Evolutionary conservation across 2,329 filamentous ascomycete species (phyloP).

Genomic region (Claviceps quebecensis): DNA sequence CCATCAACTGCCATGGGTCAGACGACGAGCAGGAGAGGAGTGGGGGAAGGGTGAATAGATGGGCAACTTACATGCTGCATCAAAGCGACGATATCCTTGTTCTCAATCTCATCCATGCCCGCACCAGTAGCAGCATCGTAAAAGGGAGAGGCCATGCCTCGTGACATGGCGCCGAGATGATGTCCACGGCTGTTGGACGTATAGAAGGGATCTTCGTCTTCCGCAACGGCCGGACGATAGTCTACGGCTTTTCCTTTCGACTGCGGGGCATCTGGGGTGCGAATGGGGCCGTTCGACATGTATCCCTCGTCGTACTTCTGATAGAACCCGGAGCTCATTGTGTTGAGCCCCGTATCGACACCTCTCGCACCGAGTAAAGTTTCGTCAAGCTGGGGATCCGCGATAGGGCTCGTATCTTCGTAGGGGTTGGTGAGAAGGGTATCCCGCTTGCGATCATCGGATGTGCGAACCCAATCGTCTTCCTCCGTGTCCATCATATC

Average conservation of each 20-base stretch:
- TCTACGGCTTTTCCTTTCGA: conserved; percentile 42
- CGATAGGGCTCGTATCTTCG: conserved; percentile 49
- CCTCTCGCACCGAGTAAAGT: conserved; percentile 30
- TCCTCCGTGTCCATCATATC: conserved; percentile 39
- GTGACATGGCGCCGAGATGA: conserved; percentile 77
- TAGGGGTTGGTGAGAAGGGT: conserved; percentile 55
- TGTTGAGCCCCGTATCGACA: conserved; percentile 31
- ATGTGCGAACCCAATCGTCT: conserved; percentile 50
- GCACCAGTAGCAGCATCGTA: conserved; percentile 82
- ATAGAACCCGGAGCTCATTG: conserved; percentile 42
- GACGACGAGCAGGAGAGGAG: background rate
- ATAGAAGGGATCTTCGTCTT: conserved; percentile 52
- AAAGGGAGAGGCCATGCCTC: conserved; percentile 77
- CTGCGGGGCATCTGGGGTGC: conserved; percentile 34
- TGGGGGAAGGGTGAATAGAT: background rate
- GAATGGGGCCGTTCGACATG: conserved; percentile 57
- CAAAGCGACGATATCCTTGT: conserved; percentile 87
- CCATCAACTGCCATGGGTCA: conserved; percentile 51
- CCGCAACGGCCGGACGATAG: conserved; percentile 33
- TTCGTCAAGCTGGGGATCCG: conserved; percentile 37
- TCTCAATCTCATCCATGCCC: conserved; percentile 84
- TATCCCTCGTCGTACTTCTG: conserved; percentile 75
- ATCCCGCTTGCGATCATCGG: conserved; percentile 49
- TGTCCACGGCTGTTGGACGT: conserved; percentile 42
- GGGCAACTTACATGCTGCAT: conserved; percentile 72